These are phyloP conservation scores for Austropuccinia psidii DNA, from an alignment of 1,284 basidiomycete species.

Conservation along the genomic window DNA sequence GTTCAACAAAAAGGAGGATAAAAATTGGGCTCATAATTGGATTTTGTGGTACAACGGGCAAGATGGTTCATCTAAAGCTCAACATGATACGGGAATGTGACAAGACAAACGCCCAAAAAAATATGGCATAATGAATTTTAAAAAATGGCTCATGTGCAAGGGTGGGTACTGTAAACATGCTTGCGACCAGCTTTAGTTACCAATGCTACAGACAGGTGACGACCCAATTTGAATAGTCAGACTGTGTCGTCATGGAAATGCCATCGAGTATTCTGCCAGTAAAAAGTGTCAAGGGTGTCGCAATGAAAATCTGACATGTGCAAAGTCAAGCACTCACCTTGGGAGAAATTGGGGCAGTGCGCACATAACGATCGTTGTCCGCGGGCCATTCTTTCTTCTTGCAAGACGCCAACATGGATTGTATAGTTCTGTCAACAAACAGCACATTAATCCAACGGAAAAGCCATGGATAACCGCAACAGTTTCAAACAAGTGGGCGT, in stretches of 20 bases:
- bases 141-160: too few relatives aligned
- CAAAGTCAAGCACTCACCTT: constrained; percentile 50
- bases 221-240: not conserved
- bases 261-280: constrained; percentile 28
- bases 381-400: constrained; percentile 69
- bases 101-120: too few relatives aligned
- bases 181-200: too few relatives aligned
- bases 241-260: constrained; percentile 34
- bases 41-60: too few relatives aligned
- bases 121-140: too few relatives aligned
- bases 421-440: constrained; percentile 64
- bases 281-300: not conserved
- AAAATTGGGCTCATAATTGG: too few relatives aligned
- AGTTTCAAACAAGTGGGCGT: not conserved
- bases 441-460: constrained; percentile 53
- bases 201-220: too few relatives aligned
- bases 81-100: too few relatives aligned
- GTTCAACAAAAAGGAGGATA: too few relatives aligned
- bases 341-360: constrained; percentile 70
- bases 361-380: constrained; percentile 71
- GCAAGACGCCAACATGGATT: constrained; percentile 79
- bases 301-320: not conserved
- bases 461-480: not conserved
- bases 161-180: too few relatives aligned
- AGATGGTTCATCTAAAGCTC: too few relatives aligned